Evolutionary conservation across 2,329 filamentous ascomycete species (phyloP), one percentile per base, ranked within the genome.

Genomic region (Colletotrichum sp.): DNA sequence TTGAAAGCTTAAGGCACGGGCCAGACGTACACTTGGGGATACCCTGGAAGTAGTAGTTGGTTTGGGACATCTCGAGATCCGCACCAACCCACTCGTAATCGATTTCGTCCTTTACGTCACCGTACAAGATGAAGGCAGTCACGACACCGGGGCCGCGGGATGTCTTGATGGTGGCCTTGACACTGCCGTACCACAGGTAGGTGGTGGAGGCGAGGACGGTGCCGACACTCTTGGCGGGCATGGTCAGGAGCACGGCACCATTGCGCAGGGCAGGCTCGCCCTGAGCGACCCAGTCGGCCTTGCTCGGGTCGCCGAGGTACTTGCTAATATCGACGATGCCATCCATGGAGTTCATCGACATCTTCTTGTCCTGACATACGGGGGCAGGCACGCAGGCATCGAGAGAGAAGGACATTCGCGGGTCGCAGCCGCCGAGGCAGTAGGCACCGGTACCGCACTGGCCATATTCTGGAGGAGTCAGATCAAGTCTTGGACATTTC

Each of bases 171-270:
- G 88, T 94, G 71, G 95, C 95, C 84, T 94, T 94, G 81, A 98
- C 93, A 85, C 95, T 98, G 82, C 97, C 97, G 85, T 99, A 99
- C 97, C 97, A 99, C 86, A 99, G 93, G 86, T 98, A 99, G 79
- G 92, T 90, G 74, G 95, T 96, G 9, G 91, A 90, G 78, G 96
- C 94, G 71, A 99, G 87, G 61, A 99, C 92, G 12, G 97, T 98
- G 71, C 97, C 97, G 55, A 95, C 94, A 39, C 94, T 96, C 80
- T 94, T 90, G 78, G 93, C 91, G 57, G 95, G 92, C 96, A 99
- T 98, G 79, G 96, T 99, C 82, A 99, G 88, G 68, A 98, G 88
- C 4, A 97, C 88, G 78, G 92, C 92, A n/a, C 64, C 66, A 83
- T 93, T 91, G 74, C 95, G 93, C 36, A 87, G 81, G 57, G 95